Evolutionary conservation across 208 protist genomes (phyloP), one percentile per base, ranked within the genome.

Genomic region (Crithidia bombi): DNA sequence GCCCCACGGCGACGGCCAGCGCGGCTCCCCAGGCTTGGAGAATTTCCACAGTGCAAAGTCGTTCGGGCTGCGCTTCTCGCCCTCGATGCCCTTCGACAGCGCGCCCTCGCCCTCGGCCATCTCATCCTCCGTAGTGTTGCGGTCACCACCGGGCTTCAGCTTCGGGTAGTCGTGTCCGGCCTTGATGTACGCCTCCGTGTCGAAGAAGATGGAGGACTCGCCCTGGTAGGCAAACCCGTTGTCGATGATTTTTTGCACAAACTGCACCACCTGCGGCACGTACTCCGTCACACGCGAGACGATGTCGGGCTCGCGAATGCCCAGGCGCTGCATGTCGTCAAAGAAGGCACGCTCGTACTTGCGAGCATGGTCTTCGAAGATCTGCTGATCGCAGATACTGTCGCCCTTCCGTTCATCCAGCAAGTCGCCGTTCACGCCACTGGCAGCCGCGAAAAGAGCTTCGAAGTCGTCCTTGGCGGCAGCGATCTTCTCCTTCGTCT

Each of bases 31-130:
- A 19, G 79, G 61, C 73, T 95, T 96, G 46, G 89, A 94, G 56
- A 92, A 93, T 79, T 99, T 99, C 98, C 98, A 99, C 23, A 99
- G 81, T 1, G 98, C 98, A 91, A 99, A 99, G 82, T 99, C 98
- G 57, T 89, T 90, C 21, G 75, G 25, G 56, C 65, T 79, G 28
- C 76, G 81, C 87, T 99, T 99, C 56, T 98, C 97, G 11, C 82
- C 83, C 23, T 71, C 85, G 38, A 80, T 39, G 28, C 61, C 87
- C 52, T 78, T 79, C 61, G 59, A 71, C 12, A 90, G 78, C 5
- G 73, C 76, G 23, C 91, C 95, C 73, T 99, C 96, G 54, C 97
- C 97, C 69, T 99, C 96, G 7, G 73, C 83, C 78, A 97, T 96
- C 75, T 96, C 91, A 1, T 93, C 85, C 66, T 89, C 87, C n/a